Conservation (phyloP, 306 rosid species). For the Prinsepia uniflora region DNA sequence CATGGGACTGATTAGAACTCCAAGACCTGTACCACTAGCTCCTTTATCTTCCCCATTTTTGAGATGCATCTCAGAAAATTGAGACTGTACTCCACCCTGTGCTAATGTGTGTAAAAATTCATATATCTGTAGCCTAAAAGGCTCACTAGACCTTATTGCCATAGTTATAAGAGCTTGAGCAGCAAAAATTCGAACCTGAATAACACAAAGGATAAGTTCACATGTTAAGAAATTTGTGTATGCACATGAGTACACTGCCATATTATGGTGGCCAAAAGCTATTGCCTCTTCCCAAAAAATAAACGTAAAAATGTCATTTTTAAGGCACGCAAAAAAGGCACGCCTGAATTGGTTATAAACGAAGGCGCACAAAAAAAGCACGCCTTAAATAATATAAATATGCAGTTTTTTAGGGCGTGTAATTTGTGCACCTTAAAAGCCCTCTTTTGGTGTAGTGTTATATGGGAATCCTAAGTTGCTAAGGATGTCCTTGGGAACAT, state of each 20-base stretch:
- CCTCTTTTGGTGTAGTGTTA: too few species aligned
- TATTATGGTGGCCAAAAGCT: not conserved
- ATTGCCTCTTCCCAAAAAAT: not conserved
- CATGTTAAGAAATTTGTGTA: not conserved
- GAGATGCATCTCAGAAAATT: constrained; percentile 87
- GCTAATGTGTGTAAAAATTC: constrained; percentile 92
- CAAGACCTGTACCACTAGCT: constrained; percentile 98
- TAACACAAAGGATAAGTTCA: constrained; percentile 20
- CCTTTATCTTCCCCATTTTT: constrained; percentile 99
- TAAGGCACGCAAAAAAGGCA: too few species aligned
- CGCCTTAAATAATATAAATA: too few species aligned
- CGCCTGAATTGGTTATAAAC: too few species aligned
- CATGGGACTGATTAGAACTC: constrained; percentile 95
- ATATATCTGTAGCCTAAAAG: constrained; percentile 96
- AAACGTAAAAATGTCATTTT: too few species aligned
- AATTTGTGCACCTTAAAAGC: too few species aligned
- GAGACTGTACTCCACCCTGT: constrained; percentile 96
- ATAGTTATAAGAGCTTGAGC: constrained; percentile 98
- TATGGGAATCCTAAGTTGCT: too few species aligned
- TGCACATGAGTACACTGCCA: not conserved
- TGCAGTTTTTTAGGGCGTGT: too few species aligned
- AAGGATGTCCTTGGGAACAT: too few species aligned
- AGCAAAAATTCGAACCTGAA: constrained; percentile 85
- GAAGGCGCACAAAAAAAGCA: too few species aligned
- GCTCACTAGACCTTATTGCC: constrained; percentile 99